Percentiles rank a stretch among this genome's conserved stretches.
These are phyloP conservation scores for Dioscorea dumetorum DNA, from an alignment of 106 monocot species.

Conservation along the genomic window DNA sequence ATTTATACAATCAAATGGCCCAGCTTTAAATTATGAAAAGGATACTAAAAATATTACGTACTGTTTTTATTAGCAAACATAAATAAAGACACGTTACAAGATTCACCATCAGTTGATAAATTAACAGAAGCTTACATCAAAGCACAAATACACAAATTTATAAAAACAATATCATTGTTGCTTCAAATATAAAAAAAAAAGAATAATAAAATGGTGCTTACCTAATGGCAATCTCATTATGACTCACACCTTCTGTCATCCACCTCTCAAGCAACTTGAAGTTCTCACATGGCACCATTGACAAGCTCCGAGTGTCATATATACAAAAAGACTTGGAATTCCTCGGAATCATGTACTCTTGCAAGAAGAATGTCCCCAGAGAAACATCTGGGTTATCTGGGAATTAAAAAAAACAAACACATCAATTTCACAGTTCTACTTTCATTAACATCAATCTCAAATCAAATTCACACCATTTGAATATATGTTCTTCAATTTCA, in stretches of 20 bases:
- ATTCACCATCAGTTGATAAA: too few relatives aligned
- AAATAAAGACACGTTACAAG: too few relatives aligned
- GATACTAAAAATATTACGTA: too few relatives aligned
- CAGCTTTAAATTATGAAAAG: too few relatives aligned
- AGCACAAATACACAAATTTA: neutral
- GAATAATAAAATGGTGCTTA: constrained; percentile 4
- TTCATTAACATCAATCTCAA: neutral
- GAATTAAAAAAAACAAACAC: neutral
- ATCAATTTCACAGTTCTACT: neutral
- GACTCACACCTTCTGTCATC: constrained; percentile 48
- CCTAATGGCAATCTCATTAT: constrained; percentile 40
- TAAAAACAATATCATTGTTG: neutral
- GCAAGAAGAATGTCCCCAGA: constrained; percentile 31
- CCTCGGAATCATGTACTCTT: constrained; percentile 57
- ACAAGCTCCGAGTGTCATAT: constrained; percentile 46
- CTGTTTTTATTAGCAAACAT: too few relatives aligned
- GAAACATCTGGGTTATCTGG: constrained; percentile 22
- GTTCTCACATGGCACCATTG: constrained; percentile 21
- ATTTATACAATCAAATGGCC: too few relatives aligned
- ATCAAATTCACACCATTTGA: too few relatives aligned
- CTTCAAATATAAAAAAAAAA: too few relatives aligned
- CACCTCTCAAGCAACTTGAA: constrained; percentile 32
- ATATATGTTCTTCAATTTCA: too few relatives aligned
- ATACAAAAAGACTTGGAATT: constrained; percentile 47
- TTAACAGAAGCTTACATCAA: too few relatives aligned